These are phyloP conservation scores for Eragrostis nindensis DNA, from an alignment of 176 grass and related monocot species.

Conservation along the genomic window DNA sequence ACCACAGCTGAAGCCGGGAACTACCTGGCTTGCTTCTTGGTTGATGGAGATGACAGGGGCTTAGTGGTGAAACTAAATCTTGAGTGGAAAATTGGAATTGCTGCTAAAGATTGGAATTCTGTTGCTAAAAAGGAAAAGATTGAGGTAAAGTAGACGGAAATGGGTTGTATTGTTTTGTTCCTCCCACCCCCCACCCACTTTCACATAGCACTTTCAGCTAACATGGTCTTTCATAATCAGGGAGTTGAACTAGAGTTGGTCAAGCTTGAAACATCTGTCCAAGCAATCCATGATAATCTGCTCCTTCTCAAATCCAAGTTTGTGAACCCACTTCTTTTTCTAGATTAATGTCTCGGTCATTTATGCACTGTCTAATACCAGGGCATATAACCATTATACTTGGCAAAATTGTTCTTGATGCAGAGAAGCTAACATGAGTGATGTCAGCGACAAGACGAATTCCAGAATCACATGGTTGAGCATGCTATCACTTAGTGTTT, in stretches of 20 bases:
- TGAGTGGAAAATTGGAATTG: constrained; percentile 87
- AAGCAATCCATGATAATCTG: constrained; percentile 67
- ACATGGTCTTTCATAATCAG: constrained; percentile 41
- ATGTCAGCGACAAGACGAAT: constrained; percentile 71
- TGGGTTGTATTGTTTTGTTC: background rate
- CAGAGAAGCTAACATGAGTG: constrained; percentile 71
- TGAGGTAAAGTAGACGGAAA: constrained; percentile 52
- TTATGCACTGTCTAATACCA: background rate
- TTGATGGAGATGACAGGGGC: constrained; percentile 54
- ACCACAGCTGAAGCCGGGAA: constrained; percentile 80
- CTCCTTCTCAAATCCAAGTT: constrained; percentile 66
- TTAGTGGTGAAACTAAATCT: constrained; percentile 64
- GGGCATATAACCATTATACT: background rate
- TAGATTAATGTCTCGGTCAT: background rate
- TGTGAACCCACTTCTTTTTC: constrained; percentile 27
- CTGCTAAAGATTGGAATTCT: constrained; percentile 71
- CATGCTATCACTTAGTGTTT: constrained; percentile 64
- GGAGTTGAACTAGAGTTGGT: constrained; percentile 77
- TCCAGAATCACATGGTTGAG: constrained; percentile 65
- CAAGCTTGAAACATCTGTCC: constrained; percentile 68
- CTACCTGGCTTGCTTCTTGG: constrained; percentile 69
- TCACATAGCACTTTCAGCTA: background rate
- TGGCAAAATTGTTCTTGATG: constrained; percentile 18
- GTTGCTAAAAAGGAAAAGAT: constrained; percentile 76
- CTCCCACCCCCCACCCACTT: too few species aligned